These are phyloP conservation scores for Fusarium sp. DNA, from an alignment of 2,329 filamentous ascomycete species.

Conservation along the genomic window DNA sequence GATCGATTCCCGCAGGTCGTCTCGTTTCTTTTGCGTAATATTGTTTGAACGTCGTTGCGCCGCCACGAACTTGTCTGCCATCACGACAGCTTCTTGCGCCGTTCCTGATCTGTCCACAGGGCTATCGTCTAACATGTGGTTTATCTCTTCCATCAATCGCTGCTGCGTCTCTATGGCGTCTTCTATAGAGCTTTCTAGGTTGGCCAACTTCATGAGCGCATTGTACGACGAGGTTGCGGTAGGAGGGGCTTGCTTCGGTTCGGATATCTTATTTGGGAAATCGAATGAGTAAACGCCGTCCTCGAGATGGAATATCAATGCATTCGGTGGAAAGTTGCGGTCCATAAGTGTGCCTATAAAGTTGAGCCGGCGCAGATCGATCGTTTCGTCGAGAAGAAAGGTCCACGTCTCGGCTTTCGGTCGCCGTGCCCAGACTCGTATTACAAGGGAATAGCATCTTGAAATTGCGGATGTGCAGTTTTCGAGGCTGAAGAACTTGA, in stretches of 20 bases:
- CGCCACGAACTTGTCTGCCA: slow-evolving; percentile 67
- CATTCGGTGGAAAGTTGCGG: slow-evolving; percentile 82
- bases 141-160: slow-evolving; percentile 82
- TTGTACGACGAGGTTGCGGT: slow-evolving; percentile 84
- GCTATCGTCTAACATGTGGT: slow-evolving; percentile 62
- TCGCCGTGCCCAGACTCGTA: slow-evolving; percentile 80
- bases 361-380: slow-evolving; percentile 79
- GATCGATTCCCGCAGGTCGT: slow-evolving; percentile 77
- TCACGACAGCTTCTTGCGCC: slow-evolving; percentile 62
- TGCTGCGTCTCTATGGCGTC: slow-evolving; percentile 85
- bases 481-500: slow-evolving; percentile 83
- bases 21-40: slow-evolving; percentile 70
- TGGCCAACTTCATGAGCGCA: slow-evolving; percentile 86
- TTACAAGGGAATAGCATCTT: slow-evolving; percentile 71
- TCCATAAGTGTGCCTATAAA: slow-evolving; percentile 80
- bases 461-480: slow-evolving; percentile 72
- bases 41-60: slow-evolving; percentile 76
- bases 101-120: slow-evolving; percentile 59
- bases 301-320: slow-evolving; percentile 84
- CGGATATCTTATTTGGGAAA: slow-evolving; percentile 64
- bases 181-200: slow-evolving; percentile 90
- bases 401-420: slow-evolving; percentile 64
- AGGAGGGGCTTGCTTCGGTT: slow-evolving; percentile 65
- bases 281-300: slow-evolving; percentile 90
- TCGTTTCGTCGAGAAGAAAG: slow-evolving; percentile 77